phyloP scores from a whole-genome alignment of 371 early-diverging fungal species.

The Actinomortierella ambigua region DNA sequence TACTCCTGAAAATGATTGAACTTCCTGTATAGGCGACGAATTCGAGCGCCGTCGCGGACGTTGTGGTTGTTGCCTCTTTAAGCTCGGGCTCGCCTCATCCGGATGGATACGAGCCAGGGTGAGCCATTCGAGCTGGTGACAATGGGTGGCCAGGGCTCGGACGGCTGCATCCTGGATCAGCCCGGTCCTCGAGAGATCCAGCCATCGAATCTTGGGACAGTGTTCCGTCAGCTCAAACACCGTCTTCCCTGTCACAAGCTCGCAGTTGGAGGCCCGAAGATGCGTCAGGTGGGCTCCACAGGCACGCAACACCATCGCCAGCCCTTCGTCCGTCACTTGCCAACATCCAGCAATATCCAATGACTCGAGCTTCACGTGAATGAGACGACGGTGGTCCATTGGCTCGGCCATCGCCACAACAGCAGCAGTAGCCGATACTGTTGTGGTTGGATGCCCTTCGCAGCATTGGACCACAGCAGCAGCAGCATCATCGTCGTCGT shows the following conservation, averaged over 20 bases:
- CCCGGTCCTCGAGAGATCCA: slow-evolving; percentile 41
- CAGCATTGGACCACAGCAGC: too few species aligned
- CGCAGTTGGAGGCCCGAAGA: slow-evolving; percentile 37
- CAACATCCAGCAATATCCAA: slow-evolving; percentile 40
- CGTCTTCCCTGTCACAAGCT: slow-evolving; percentile 12
- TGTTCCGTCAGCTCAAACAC: slow-evolving; percentile 18
- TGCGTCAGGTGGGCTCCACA: slow-evolving; percentile 32
- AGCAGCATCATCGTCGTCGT: neutral
- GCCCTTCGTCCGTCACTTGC: slow-evolving; percentile 20
- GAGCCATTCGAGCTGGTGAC: slow-evolving; percentile 38
- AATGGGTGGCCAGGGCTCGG: slow-evolving; percentile 18
- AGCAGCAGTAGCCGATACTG: too few species aligned
- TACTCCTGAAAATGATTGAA: too few species aligned
- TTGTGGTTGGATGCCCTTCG: too few species aligned
- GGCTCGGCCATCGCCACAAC: too few species aligned
- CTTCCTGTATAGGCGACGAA: too few species aligned
- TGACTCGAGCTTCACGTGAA: slow-evolving; percentile 29
- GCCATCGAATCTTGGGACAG: slow-evolving; percentile 34
- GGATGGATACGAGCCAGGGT: slow-evolving; percentile 33
- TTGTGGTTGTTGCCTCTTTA: too few species aligned
- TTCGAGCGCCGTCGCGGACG: neutral
- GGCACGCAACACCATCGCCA: slow-evolving; percentile 17
- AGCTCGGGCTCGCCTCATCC: neutral
- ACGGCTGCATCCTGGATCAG: slow-evolving; percentile 22
- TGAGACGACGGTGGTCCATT: too few species aligned